Conservation (phyloP, 768 basidiomycete genomes). For the Lentinula guzmanii region DNA sequence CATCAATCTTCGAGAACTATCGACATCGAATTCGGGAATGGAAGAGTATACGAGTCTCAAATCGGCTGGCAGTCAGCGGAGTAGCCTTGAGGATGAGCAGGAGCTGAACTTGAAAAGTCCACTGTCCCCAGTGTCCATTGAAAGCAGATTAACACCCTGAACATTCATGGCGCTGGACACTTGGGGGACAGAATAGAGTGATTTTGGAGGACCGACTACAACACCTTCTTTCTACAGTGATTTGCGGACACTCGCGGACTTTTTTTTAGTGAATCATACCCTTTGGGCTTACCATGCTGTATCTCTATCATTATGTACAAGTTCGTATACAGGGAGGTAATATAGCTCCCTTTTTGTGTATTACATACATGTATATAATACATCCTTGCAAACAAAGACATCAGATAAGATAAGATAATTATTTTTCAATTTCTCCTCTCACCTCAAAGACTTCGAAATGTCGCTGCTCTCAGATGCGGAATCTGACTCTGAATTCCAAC, state of each 20-base stretch:
- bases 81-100: neutral
- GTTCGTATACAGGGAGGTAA: neutral
- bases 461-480: slow-evolving; percentile 38
- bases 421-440: neutral
- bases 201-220: too few relatives aligned
- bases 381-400: too few relatives aligned
- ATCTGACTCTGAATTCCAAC: slow-evolving; percentile 27
- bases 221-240: too few relatives aligned
- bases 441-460: neutral
- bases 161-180: too few relatives aligned
- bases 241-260: too few relatives aligned
- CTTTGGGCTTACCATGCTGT: too few relatives aligned
- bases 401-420: neutral
- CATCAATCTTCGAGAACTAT: slow-evolving; percentile 3
- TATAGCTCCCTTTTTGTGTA: neutral
- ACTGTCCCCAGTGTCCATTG: neutral
- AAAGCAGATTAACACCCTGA: neutral
- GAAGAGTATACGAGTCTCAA: slow-evolving; percentile 1
- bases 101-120: neutral
- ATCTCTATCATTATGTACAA: neutral
- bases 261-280: too few relatives aligned
- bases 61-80: slow-evolving; percentile 1
- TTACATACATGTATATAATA: too few relatives aligned
- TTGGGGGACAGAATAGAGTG: too few relatives aligned
- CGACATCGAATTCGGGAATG: slow-evolving; percentile 1